Evolutionary conservation across 176 grass and related monocot species (phyloP).

Genomic region (Phragmites australis): DNA sequence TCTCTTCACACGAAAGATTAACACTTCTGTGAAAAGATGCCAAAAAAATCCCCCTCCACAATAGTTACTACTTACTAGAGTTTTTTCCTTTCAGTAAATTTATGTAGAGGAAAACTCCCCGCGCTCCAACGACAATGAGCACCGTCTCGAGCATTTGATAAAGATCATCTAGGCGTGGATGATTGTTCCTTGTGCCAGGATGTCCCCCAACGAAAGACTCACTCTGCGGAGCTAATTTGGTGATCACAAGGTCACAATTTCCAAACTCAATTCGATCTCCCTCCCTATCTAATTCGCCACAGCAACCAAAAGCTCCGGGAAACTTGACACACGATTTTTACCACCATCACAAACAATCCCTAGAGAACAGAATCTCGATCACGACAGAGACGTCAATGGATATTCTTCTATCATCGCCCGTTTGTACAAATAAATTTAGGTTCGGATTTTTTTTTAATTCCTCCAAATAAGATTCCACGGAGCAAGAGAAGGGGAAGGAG

Average conservation of each 20-base stretch:
- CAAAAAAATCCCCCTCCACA: not conserved
- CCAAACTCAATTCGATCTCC: not conserved
- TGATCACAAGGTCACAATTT: not conserved
- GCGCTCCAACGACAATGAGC: not conserved
- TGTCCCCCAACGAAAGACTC: not conserved
- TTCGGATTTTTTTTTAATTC: too few species aligned
- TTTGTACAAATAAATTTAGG: not conserved
- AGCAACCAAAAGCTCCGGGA: not conserved
- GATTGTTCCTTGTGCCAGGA: not conserved
- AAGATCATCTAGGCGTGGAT: not conserved
- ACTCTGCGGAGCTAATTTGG: not conserved
- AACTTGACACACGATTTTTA: not conserved
- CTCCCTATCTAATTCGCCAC: not conserved
- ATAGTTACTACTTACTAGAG: not conserved
- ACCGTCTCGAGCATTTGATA: not conserved
- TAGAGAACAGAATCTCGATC: not conserved
- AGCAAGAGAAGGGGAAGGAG: too few species aligned
- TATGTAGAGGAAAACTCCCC: not conserved
- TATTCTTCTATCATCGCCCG: not conserved
- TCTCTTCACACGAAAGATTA: not conserved
- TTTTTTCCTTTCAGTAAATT: not conserved
- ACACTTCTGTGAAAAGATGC: not conserved
- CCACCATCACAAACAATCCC: not conserved
- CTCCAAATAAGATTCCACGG: not conserved
- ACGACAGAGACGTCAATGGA: constrained; percentile 10